A percentile compares a stretch with the other conserved stretches of the same genome.
Conservation (phyloP, 176 grass and related monocot genomes). For the Zea mays region Zm-B73-REFERENCE-NAM-5.0 NC_050096.1:231486001-231486500, state of each 20-base stretch:
- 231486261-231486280: slow-evolving; percentile 5
- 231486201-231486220: slow-evolving; percentile 23
- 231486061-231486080: slow-evolving; percentile 75
- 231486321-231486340: slow-evolving; percentile 40
- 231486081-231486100: slow-evolving; percentile 55
- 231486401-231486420: slow-evolving; percentile 79
- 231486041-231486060: slow-evolving; percentile 89
- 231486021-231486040: slow-evolving; percentile 90
- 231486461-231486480: slow-evolving; percentile 25
- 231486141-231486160: slow-evolving; percentile 42
- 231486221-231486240: slow-evolving; percentile 4
- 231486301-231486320: slow-evolving; percentile 55
- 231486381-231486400: slow-evolving; percentile 64
- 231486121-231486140: slow-evolving; percentile 46
- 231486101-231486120: slow-evolving; percentile 56
- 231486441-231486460: slow-evolving; percentile 38
- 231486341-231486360: slow-evolving; percentile 68
- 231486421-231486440: slow-evolving; percentile 61
- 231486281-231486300: slow-evolving; percentile 59
- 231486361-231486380: slow-evolving; percentile 58
- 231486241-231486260: background rate
- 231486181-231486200: slow-evolving; percentile 53
- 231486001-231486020: slow-evolving; percentile 67
- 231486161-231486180: slow-evolving; percentile 62
- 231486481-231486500: slow-evolving; percentile 6